Base-by-base conservation (phyloP, 83 land plant genomes). In the Thuja plicata region DNA sequence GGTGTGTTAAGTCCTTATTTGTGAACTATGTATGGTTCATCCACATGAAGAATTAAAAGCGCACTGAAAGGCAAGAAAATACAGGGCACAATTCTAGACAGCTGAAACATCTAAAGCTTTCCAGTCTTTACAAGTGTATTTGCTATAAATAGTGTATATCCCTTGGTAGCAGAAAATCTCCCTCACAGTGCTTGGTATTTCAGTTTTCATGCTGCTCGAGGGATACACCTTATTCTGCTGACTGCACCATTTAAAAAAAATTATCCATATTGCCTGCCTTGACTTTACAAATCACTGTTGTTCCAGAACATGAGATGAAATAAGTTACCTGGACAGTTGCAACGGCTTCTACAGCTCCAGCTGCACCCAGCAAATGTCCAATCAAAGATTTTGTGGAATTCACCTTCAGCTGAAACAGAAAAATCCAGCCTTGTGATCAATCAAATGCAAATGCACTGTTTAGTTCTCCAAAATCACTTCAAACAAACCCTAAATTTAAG, bases 301-400 rank as follows among this genome's bases (percentile, higher is more conserved):
- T 54, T 54, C 13, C 54, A 30, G 27, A 48, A 6, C 24, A 83
- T 83, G 50, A 83, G 38, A 76, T 76, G 4, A 35, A 76, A 76
- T 76, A 12, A 76, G 3, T 76, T 87, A 94, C 99, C 99, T 97
- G 97, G 30, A 97, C 89, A 74, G 97, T 93, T 76, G 99, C 99
- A 90, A 97, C 95, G 37, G 99, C 99, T 90, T 97, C 99, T 78
- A 97, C 98, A 16, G 95, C 99, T 86, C 99, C 99, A 87, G 99
- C 89, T 21, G 98, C 99, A 87, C 99, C 99, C 52, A 97, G 88
- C 76, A 97, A 90, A 89, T 97, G 99, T 38, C 99, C 99, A 89
- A 95, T 93, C 99, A 97, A 96, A 7, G 99, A 97, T 86, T 97
- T 97, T 89, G 99, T 95, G 17, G 99, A 97, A 89, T 97, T 97